Percentiles rank a stretch among this genome's conserved stretches.
These are phyloP conservation scores for Backusella tuberculispora DNA, from an alignment of 192 early-diverging fungal species.

Conservation along the genomic window DNA sequence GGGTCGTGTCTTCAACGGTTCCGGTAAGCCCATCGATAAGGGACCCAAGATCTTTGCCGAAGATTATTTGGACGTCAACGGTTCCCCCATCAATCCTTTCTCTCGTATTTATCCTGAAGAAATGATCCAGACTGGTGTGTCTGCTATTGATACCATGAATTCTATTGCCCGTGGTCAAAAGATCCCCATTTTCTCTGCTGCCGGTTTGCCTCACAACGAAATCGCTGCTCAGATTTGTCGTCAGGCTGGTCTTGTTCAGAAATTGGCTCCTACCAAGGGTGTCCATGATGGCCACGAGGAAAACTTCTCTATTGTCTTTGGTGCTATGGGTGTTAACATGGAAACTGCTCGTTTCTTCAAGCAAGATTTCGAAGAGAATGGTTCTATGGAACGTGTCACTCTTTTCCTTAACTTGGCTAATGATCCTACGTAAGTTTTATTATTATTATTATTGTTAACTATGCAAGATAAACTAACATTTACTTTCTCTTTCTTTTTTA, in stretches of 20 bases:
- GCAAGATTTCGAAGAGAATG: constrained; percentile 99
- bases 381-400: constrained; percentile 97
- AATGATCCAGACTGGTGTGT: constrained; percentile 99
- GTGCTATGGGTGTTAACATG: constrained; percentile 99
- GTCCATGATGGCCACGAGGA: constrained; percentile 96
- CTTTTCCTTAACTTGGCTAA: constrained; percentile 99
- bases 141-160: constrained; percentile 99
- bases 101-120: constrained; percentile 99
- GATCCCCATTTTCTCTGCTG: constrained; percentile 99
- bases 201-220: constrained; percentile 99
- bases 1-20: constrained; percentile 99
- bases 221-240: constrained; percentile 99
- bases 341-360: constrained; percentile 99
- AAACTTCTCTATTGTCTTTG: constrained; percentile 99
- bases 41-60: constrained; percentile 99
- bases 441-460: constrained; percentile 4
- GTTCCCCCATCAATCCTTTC: constrained; percentile 98
- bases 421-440: constrained; percentile 82
- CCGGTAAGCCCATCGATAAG: constrained; percentile 97
- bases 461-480: neutral
- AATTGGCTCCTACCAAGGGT: constrained; percentile 84
- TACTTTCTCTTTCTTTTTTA: neutral
- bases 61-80: constrained; percentile 97
- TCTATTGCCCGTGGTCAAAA: constrained; percentile 99
- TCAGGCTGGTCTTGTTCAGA: constrained; percentile 96